Evolutionary conservation across 1,284 basidiomycete species (phyloP), one percentile per base, ranked within the genome.

Genomic region (Tilletia walkeri): DNA sequence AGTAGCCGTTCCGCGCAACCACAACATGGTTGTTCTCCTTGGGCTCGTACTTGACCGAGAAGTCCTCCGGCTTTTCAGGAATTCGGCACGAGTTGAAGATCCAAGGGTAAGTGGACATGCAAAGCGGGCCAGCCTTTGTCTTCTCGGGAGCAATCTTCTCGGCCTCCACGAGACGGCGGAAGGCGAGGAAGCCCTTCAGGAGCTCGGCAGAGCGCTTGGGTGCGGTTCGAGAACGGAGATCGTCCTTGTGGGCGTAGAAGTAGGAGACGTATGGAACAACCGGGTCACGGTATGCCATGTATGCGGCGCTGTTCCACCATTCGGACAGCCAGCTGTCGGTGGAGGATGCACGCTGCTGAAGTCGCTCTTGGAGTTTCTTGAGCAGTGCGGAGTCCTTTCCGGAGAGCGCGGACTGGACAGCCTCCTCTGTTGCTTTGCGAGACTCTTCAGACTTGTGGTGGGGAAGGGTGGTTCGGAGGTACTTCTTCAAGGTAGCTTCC

Each of bases 231-330:
- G 78, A 73, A 5, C 72, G 71, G 56, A 66, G 71, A 73, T 82
- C 92, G 71, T 91, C 88, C 75, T 90, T 85, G 84, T 98, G 95
- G 12, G 94, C 88, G 84, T 94, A 98, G 86, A 92, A 99, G 86
- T 99, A 99, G 87, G 90, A 93, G 79, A 96, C 94, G 80, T 90
- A 93, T 30, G 95, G 93, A 36, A 97, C 91, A 48, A 97, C 92
- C 4, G 95, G 90, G 77, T 96, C 93, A 65, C 92, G 88, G 73
- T 81, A 81, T 49, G 72, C 72, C 76, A 83, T 83, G 82, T 88
- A 88, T 34, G 94, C 95, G 9, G 85, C 88, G 54, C 97, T 93
- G 85, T 98, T 96, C 95, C 95, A 99, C 95, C 95, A 99, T 70
- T 96, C 93, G 69, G 88, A 88, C 45, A 99, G 87, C 95, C 95